Conservation (phyloP, 2,329 filamentous ascomycete species). For the Xylaria sp. region DNA sequence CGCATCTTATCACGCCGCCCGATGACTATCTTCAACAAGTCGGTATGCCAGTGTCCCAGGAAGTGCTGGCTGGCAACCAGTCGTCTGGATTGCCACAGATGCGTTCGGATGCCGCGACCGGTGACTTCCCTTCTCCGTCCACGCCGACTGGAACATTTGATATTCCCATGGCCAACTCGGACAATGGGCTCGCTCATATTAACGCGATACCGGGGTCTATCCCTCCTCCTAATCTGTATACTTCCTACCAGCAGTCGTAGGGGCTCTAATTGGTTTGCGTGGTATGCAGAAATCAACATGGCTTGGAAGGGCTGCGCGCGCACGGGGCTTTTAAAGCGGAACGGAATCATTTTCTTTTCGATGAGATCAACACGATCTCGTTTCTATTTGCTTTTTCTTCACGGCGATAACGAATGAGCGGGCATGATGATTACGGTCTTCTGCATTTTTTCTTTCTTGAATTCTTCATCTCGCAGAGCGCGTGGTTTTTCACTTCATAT, state of each 20-base stretch:
- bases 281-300: too few relatives aligned
- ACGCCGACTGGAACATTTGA: constrained; percentile 32
- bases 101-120: constrained; percentile 20
- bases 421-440: background rate
- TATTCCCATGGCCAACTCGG: constrained; percentile 29
- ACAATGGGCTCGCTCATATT: too few relatives aligned
- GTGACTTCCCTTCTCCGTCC: constrained; percentile 34
- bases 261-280: constrained; percentile 20
- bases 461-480: background rate
- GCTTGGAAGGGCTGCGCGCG: background rate
- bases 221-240: constrained; percentile 26
- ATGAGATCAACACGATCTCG: too few relatives aligned
- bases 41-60: background rate
- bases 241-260: constrained; percentile 37
- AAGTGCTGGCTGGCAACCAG: constrained; percentile 25
- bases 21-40: constrained; percentile 26
- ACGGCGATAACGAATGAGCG: background rate
- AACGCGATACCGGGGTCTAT: background rate
- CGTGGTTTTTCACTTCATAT: constrained; percentile 19
- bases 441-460: background rate
- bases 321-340: too few relatives aligned
- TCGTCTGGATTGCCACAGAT: constrained; percentile 28
- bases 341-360: too few relatives aligned
- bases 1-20: constrained; percentile 23
- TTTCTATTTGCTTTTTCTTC: background rate